Evolutionary conservation across 2,329 filamentous ascomycete genomes (phyloP), one percentile per base, ranked within the genome.

Genomic region (Pseudogymnoascus sp.): DNA sequence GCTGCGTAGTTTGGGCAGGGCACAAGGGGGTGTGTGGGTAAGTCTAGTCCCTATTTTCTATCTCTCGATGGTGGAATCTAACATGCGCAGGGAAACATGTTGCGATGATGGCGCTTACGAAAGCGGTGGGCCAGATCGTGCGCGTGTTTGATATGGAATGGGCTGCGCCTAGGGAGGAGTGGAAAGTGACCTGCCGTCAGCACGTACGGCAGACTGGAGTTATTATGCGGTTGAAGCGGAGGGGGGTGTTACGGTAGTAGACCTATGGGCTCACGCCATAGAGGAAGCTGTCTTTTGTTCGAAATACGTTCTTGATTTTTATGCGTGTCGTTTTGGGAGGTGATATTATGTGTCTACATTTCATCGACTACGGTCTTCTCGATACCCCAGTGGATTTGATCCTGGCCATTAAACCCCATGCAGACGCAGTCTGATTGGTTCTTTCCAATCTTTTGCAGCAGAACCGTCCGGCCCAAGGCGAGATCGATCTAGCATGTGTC

Each of bases 141-240:
- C 56, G 56, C 35, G 16, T 22, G 16, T 60, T 60, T 38, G 56
- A 60, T 14, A 60, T 60, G 31, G 16, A 60, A 37, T 60, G 56
- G 56, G 56, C 56, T 35, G 31, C 56, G 11, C 11, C 16, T 14
- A 33, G 53, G 3, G 33, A 37, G 14, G n/a, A 60, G 59, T 60
- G 59, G 31, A 14, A 16, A 53, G 1, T 53, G 26, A 31, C 46
- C 2, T 31, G 46, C 31, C 26, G 14, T 53, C 14, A 53, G 14
- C 26, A 53, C 26, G 46, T 53, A 16, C 46, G n/a, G 26, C 46
- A 53, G 46, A 16, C 46, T 53, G 26, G 26, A 31, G 46, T 53
- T 53, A 53, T 16, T 53, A 53, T 53, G 46, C 24, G 24, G 46
- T 16, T 53, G 24, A 53, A 11, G 7, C 26, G 26, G 46, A 53